Base-by-base conservation (phyloP, 2,329 filamentous ascomycete genomes). In the Trichoderma harzianum region DNA sequence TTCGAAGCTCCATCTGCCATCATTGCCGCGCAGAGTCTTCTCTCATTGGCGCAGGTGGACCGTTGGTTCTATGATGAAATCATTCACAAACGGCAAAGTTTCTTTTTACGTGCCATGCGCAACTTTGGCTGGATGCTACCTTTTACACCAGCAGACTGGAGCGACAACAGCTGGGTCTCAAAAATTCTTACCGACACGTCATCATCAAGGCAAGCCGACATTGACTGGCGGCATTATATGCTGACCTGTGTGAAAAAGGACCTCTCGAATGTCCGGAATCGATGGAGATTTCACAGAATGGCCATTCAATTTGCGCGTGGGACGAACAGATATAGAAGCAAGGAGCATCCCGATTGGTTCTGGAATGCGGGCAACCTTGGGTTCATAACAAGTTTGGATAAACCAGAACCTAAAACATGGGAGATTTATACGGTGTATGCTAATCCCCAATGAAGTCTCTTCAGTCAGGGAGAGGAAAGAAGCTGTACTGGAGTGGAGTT, bases 91-190 rank as follows among this genome's bases (percentile, higher is more conserved):
- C 65, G 65, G 30, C 65, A 60, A 60, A 28, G 3, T 12, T 32
- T 30, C 32, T 68, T 68, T 39, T 11, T 68, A 4, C 65, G 47
- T 12, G 53, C 65, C 7, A 26, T 68, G 24, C 65, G 65, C 24
- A 68, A 68, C 53, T 68, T 68, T 32, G 65, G 65, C 21, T 68
- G 65, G 65, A 68, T 68, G 65, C 10, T 60, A n/a, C 65, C 65
- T 14, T 68, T 68, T 12, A 68, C 65, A 26, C 65, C 65, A 24
- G 65, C 65, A 6, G 65, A 68, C 16, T 68, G 65, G 65, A 43
- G 12, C 16, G 65, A 68, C 11, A 68, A 68, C 24, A 43, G 30
- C 30, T 58, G 65, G 65, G 53, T 24, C 18, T 26, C 12, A 18
- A 34, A 43, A 4, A 7, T 32, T 7, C 26, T 58, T 4, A 26